Evolutionary conservation across 2,329 filamentous ascomycete genomes (phyloP), one percentile per base, ranked within the genome.

Genomic region (Colletotrichum somersetense): DNA sequence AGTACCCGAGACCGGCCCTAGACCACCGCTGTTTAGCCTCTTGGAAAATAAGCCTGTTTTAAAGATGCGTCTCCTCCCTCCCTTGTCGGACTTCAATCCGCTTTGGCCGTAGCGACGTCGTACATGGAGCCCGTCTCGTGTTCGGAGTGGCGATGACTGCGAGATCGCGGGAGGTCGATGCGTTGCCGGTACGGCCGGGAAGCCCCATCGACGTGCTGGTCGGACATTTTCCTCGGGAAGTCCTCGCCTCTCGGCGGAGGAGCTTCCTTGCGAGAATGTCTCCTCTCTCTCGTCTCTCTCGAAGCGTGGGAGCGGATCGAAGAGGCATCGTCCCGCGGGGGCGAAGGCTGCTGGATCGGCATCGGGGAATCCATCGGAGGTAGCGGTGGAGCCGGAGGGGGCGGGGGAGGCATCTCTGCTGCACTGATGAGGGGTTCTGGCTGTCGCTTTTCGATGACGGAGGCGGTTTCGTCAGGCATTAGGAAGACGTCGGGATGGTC

Each of bases 91-190:
- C n/a, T 6, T 72, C 69, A 72, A 12, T 72, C 69, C 42, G 44
- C 52, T 14, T 55, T 68, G 53, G 69, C 69, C 38, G 66, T 72
- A 20, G 69, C 69, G 40, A 72, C 48, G 66, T 72, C 69, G 66
- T 72, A 65, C 30, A 72, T 69, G 18, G 69, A 72, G n/a, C 62
- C 67, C 23, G 62, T 53, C 58, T 72, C 69, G 56, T 53, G 62
- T 30, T 69, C 66, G 30, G 50, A 42, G 10, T 30, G 58, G 18
- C 69, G 69, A 42, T 72, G 66, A 14, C 69, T 72, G 38, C 69
- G 69, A 10, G 69, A 72, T 16, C 66, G 59, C 35, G 69, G 69
- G 30, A 72, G 69, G 23, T 72, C 69, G 66, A 72, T 68, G 69
- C 69, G 69, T 42, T 72, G 69, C 8, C 69, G 53, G 44, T 72